phyloP scores from a whole-genome alignment of 331 rosid species.

The Spiraea crenata region DNA sequence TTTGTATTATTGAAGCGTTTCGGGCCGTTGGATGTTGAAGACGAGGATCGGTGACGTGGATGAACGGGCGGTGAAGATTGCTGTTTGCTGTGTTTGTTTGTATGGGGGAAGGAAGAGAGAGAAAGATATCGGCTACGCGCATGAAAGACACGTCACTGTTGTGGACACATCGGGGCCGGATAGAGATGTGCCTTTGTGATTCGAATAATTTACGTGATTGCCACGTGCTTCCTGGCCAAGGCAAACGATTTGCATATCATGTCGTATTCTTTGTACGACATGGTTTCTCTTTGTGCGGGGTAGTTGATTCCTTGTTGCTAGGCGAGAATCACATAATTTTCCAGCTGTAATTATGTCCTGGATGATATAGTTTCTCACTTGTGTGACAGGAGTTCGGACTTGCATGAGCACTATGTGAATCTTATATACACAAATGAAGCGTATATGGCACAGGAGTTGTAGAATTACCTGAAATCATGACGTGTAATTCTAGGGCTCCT shows the following conservation, averaged over 20 bases:
- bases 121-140: constrained; percentile 16
- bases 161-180: constrained; percentile 24
- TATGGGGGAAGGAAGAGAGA: background rate
- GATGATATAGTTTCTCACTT: too few species aligned
- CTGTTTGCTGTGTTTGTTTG: constrained; percentile 73
- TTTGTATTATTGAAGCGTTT: constrained; percentile 17
- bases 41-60: constrained; percentile 67
- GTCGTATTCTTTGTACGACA: background rate
- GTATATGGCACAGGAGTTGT: too few species aligned
- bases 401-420: too few species aligned
- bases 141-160: constrained; percentile 44
- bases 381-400: too few species aligned
- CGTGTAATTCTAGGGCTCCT: background rate
- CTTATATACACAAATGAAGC: too few species aligned
- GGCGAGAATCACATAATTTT: too few species aligned
- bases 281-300: too few species aligned
- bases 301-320: too few species aligned
- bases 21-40: constrained; percentile 33
- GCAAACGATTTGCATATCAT: background rate
- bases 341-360: too few species aligned
- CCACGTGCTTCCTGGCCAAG: constrained; percentile 11
- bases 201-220: constrained; percentile 16
- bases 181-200: background rate
- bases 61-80: constrained; percentile 36
- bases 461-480: too few species aligned